phyloP scores from a whole-genome alignment of 257 asterid species.

The Lithospermum erythrorhizon region DNA sequence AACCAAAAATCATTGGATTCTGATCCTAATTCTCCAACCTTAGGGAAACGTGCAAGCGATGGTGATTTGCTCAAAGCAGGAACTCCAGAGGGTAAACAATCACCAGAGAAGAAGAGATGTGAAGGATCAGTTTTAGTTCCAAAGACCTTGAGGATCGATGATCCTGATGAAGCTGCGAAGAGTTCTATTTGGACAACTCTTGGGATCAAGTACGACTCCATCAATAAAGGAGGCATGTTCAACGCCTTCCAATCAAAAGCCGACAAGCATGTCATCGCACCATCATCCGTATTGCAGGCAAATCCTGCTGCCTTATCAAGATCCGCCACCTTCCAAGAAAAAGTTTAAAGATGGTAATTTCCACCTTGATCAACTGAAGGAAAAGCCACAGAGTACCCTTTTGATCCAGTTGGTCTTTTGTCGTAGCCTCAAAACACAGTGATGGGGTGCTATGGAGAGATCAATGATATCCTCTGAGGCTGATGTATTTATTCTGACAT shows the following conservation, averaged over 20 bases:
- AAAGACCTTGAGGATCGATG: constrained; percentile 66
- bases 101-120: constrained; percentile 9
- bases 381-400: not conserved
- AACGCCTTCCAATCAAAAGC: constrained; percentile 53
- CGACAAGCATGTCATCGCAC: constrained; percentile 6
- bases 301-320: constrained; percentile 85
- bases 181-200: constrained; percentile 81
- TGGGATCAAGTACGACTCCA: constrained; percentile 51
- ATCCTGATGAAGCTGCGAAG: constrained; percentile 80
- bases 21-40: constrained; percentile 27
- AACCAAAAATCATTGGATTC: constrained; percentile 20
- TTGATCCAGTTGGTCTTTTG: not conserved
- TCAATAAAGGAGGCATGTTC: constrained; percentile 43
- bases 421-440: not conserved
- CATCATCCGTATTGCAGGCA: constrained; percentile 37
- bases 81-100: constrained; percentile 13
- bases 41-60: constrained; percentile 69
- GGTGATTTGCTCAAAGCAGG: constrained; percentile 37
- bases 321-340: constrained; percentile 57
- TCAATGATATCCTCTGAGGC: not conserved
- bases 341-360: constrained; percentile 12
- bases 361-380: constrained; percentile 1
- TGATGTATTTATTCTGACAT: not conserved
- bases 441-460: not conserved
- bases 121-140: constrained; percentile 50